Evolutionary conservation across 163 green algal genomes (phyloP).

Genomic region (Chloromonas sp.): DNA sequence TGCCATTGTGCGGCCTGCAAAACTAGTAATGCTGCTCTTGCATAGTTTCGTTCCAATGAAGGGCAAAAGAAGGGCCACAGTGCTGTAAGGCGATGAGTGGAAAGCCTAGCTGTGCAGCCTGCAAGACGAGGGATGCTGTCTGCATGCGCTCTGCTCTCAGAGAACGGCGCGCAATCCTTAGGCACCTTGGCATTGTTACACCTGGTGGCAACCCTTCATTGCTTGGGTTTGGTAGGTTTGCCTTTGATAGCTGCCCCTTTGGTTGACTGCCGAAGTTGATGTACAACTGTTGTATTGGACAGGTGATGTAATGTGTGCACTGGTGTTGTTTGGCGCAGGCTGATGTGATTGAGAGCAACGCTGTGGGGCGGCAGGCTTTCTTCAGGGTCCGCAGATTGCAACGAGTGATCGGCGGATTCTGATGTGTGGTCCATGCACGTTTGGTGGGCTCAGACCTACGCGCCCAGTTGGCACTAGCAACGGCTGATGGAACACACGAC

Average conservation of each 20-base stretch:
- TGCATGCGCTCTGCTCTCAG: no score
- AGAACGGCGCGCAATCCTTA: no score
- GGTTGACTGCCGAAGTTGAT: no score
- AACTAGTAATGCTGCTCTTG: neutral
- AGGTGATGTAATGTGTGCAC: neutral
- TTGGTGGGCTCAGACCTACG: no score
- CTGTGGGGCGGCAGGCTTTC: slow-evolving; percentile 54
- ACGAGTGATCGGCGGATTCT: slow-evolving; percentile 23
- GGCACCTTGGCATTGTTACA: no score
- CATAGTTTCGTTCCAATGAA: neutral
- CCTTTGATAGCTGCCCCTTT: no score
- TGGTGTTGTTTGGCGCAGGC: slow-evolving; percentile 1
- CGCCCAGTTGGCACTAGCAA: no score
- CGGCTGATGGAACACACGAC: no score
- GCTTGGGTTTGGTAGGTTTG: no score
- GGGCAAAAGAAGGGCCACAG: neutral
- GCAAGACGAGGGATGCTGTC: neutral
- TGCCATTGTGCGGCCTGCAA: neutral
- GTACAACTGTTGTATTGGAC: no score
- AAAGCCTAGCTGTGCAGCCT: neutral
- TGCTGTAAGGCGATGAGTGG: neutral
- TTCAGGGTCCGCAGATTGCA: slow-evolving; percentile 65
- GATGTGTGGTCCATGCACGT: neutral
- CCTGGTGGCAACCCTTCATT: no score
- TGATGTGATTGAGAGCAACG: slow-evolving; percentile 32